A percentile compares a stretch with the other conserved stretches of the same genome.
Evolutionary conservation across 1,284 basidiomycete genomes (phyloP).

Genomic region (Mycena citricolor): DNA sequence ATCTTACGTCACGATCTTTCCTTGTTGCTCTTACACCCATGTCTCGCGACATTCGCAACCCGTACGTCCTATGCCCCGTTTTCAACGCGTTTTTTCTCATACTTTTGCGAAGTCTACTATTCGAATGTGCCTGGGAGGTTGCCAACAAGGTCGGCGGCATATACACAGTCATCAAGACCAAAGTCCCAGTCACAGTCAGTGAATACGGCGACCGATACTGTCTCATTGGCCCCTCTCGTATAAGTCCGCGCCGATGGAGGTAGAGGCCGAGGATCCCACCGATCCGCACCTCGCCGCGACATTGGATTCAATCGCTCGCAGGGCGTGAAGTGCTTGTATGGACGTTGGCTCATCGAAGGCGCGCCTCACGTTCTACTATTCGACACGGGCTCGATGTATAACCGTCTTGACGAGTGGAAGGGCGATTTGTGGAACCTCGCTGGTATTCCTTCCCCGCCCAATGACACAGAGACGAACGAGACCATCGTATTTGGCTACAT

Average conservation of each 20-base stretch:
- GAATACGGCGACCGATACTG: conserved; percentile 92
- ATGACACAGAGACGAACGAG: conserved; percentile 98
- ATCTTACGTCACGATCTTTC: not conserved
- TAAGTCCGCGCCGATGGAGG: conserved; percentile 98
- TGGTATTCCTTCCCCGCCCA: conserved; percentile 93
- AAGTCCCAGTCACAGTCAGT: conserved; percentile 94
- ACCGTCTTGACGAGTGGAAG: conserved; percentile 97
- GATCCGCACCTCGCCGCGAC: conserved; percentile 70
- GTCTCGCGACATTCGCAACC: conserved; percentile 21
- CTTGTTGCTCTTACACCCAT: conserved; percentile 4
- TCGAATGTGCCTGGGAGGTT: conserved; percentile 42
- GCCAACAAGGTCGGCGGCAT: conserved; percentile 98
- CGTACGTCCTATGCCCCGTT: conserved; percentile 7
- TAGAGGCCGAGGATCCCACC: conserved; percentile 87
- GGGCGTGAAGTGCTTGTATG: conserved; percentile 93
- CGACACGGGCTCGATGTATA: conserved; percentile 88
- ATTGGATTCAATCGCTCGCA: conserved; percentile 76
- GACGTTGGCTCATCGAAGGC: conserved; percentile 97
- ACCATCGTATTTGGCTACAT: conserved; percentile 99
- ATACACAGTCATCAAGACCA: conserved; percentile 99
- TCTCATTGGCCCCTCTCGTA: conserved; percentile 95
- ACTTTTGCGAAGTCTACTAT: conserved; percentile 6
- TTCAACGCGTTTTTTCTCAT: conserved; percentile 5
- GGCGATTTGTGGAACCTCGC: conserved; percentile 97
- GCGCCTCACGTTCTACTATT: conserved; percentile 93